These are phyloP conservation scores for Tylopilus orsonianus DNA, from an alignment of 1,284 basidiomycete genomes.

Conservation along the genomic window DNA sequence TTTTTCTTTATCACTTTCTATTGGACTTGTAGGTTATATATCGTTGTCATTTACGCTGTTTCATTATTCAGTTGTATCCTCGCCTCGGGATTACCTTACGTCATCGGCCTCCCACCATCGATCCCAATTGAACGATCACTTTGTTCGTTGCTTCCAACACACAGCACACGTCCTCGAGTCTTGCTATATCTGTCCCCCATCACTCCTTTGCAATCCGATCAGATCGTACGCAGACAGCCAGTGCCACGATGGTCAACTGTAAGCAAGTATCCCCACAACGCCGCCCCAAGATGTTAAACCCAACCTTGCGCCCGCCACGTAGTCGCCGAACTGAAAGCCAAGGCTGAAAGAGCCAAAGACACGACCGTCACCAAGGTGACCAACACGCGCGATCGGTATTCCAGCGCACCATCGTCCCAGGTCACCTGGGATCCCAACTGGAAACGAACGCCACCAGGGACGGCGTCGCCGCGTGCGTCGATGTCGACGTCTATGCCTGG, in stretches of 20 bases:
- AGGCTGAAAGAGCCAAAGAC: slow-evolving; percentile 59
- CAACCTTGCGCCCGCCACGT: slow-evolving; percentile 6
- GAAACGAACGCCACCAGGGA: slow-evolving; percentile 26
- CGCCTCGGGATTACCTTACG: background rate
- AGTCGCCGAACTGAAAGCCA: slow-evolving; percentile 66
- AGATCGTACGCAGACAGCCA: background rate
- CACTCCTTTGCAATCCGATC: slow-evolving; percentile 1
- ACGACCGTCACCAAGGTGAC: slow-evolving; percentile 50
- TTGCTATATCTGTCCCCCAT: too few relatives aligned
- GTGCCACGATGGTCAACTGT: slow-evolving; percentile 31
- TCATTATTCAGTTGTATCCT: slow-evolving; percentile 18
- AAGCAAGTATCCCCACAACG: slow-evolving; percentile 10
- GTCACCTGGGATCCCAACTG: slow-evolving; percentile 58
- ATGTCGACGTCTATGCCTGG: slow-evolving; percentile 8
- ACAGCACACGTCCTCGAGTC: too few relatives aligned
- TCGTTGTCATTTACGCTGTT: background rate
- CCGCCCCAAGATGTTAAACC: background rate
- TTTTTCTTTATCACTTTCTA: background rate
- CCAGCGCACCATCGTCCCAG: slow-evolving; percentile 55
- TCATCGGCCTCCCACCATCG: background rate
- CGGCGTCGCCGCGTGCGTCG: slow-evolving; percentile 10
- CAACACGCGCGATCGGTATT: slow-evolving; percentile 55
- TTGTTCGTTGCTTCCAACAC: background rate
- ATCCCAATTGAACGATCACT: background rate
- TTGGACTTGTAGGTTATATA: slow-evolving; percentile 11